Base-by-base conservation (phyloP, 2,329 filamentous ascomycete species). In the Aspergillus udagawae region DNA sequence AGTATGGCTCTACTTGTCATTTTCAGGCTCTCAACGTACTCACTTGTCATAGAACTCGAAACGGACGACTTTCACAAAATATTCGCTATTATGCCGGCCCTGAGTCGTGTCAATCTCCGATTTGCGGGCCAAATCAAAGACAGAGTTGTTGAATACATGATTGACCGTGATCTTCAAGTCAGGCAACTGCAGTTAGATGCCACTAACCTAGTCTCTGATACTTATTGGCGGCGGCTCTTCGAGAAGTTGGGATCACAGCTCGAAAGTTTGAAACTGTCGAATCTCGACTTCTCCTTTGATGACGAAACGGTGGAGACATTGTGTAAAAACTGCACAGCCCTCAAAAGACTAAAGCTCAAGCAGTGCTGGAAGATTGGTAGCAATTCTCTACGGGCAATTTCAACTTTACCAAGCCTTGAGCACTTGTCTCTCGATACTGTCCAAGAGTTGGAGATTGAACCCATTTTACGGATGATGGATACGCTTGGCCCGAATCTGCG, bases 41-140 rank as follows among this genome's bases (percentile, higher is more conserved):
- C 78, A 59, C 45, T 21, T 51, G 47, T 20, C 42, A 9, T 79
- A 63, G 87, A 86, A 63, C 82, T 97, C 10, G 83, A 84, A 51
- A 83, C 84, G 2, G 84, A 92, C 63, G 91, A 97, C 67, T 92
- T 89, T 63, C 83, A 90, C 50, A 84, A 87, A 62, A 90, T 96
- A 45, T 92, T 97, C 60, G 88, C 91, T 52, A 82, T 86, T 2
- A 86, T 89, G 56, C 86, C 90, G 0, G 80, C 80, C 5, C 77
- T 96, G 54, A 85, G 85, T 65, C 82, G 82, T 47, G 80, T 97
- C 56, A 89, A 91, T 62, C 77, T 96, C 10, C 86, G 89, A 51
- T 93, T 92, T 67, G 91, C 88, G n/a, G 90, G 94, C 51, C 92
- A 96, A 69, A 88, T 97, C 80, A 96, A 96, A 73, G 89, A 97